Conservation (phyloP, 495 filamentous ascomycete genomes). For the Aspergillus baeticus region DNA sequence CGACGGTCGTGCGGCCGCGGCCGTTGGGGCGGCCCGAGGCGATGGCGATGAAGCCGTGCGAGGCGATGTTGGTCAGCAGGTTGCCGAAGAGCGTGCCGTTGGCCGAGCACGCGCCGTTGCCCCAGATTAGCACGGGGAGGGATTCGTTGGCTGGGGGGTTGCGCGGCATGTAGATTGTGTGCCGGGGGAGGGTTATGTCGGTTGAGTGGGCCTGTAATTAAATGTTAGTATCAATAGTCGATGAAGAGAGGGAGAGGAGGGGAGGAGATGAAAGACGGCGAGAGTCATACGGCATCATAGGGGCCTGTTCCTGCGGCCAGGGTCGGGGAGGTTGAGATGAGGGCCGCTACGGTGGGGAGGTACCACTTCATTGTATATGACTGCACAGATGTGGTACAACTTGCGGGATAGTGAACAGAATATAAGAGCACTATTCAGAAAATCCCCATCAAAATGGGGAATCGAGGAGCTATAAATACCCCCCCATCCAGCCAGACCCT, state of each 20-base stretch:
- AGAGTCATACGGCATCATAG: background rate
- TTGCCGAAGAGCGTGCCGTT: conserved; percentile 10
- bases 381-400: too few species aligned
- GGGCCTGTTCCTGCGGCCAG: background rate
- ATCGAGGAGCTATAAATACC: too few species aligned
- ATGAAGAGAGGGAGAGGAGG: background rate
- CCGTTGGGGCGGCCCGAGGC: conserved; percentile 5
- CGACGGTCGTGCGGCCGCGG: background rate
- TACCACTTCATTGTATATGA: conserved; percentile 4
- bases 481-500: too few species aligned
- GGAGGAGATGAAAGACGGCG: background rate
- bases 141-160: background rate
- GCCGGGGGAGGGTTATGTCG: background rate
- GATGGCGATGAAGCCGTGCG: conserved; percentile 7
- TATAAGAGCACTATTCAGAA: too few species aligned
- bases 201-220: background rate
- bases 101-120: conserved; percentile 8
- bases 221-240: background rate
- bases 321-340: background rate
- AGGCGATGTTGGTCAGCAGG: conserved; percentile 7
- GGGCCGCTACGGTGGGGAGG: background rate
- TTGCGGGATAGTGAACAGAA: too few species aligned
- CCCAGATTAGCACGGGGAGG: conserved; percentile 2
- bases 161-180: conserved; percentile 7
- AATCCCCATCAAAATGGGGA: too few species aligned